phyloP scores from a whole-genome alignment of 2,329 filamentous ascomycete species.

The Fusarium camptoceras region DNA sequence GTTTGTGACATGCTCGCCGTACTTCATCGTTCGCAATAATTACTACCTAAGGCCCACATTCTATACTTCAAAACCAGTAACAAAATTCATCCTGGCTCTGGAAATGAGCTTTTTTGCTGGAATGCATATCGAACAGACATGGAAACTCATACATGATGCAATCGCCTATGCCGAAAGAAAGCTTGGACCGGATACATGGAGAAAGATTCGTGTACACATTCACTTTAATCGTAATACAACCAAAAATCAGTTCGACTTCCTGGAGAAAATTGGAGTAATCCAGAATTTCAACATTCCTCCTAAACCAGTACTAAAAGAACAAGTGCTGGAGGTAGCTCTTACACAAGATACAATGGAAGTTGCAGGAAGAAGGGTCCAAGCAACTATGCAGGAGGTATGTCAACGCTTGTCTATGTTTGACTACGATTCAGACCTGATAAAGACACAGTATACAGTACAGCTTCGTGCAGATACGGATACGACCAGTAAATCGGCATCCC shows the following conservation, averaged over 20 bases:
- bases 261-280: not conserved
- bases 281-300: not conserved
- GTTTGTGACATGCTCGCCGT: not conserved
- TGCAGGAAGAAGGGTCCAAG: not conserved
- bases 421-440: not conserved
- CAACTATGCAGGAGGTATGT: not conserved
- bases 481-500: rapidly evolving
- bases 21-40: rapidly evolving
- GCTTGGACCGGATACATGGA: not conserved
- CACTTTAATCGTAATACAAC: rapidly evolving
- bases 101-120: rapidly evolving
- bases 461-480: not conserved
- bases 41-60: not conserved
- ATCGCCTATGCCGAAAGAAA: not conserved
- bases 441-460: not conserved
- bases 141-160: not conserved
- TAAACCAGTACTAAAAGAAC: rapidly evolving
- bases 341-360: not conserved
- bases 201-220: not conserved
- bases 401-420: rapidly evolving
- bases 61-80: not conserved
- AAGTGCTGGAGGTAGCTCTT: rapidly evolving
- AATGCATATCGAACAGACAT: rapidly evolving
- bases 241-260: not conserved
- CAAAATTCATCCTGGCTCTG: not conserved